Evolutionary conservation across 139 green algal species (phyloP).

Genomic region (Haematococcus sp.): DNA sequence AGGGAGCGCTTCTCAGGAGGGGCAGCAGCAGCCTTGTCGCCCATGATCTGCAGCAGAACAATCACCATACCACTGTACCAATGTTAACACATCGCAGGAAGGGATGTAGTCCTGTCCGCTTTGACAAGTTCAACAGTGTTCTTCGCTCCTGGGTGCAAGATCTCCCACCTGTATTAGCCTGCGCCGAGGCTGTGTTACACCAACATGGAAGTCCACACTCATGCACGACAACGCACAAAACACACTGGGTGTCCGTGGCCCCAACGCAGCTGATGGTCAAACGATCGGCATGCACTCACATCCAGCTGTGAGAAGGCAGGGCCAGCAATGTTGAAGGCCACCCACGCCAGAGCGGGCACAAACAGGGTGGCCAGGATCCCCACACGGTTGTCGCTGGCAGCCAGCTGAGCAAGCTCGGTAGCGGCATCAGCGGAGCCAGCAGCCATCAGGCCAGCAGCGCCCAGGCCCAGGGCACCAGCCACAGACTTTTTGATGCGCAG

Average conservation of each 20-base stretch:
- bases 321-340: constrained; percentile 70
- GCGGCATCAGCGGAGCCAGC: constrained; percentile 28
- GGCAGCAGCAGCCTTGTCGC: background rate
- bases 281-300: too few species aligned
- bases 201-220: too few species aligned
- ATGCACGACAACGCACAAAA: too few species aligned
- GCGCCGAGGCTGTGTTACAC: too few species aligned
- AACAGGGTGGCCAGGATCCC: constrained; percentile 51
- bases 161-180: too few species aligned
- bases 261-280: too few species aligned
- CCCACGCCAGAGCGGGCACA: constrained; percentile 65
- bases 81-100: too few species aligned
- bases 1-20: background rate
- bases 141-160: too few species aligned
- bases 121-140: too few species aligned
- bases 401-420: constrained; percentile 65
- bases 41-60: constrained; percentile 3
- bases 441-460: constrained; percentile 43
- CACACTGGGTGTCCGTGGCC: too few species aligned
- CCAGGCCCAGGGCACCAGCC: constrained; percentile 32
- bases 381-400: constrained; percentile 56
- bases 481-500: constrained; percentile 8
- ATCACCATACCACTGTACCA: too few species aligned
- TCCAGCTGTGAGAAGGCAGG: background rate
- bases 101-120: too few species aligned